phyloP scores from a whole-genome alignment of 305 asterid species.

The Nicotiana rustica region DNA sequence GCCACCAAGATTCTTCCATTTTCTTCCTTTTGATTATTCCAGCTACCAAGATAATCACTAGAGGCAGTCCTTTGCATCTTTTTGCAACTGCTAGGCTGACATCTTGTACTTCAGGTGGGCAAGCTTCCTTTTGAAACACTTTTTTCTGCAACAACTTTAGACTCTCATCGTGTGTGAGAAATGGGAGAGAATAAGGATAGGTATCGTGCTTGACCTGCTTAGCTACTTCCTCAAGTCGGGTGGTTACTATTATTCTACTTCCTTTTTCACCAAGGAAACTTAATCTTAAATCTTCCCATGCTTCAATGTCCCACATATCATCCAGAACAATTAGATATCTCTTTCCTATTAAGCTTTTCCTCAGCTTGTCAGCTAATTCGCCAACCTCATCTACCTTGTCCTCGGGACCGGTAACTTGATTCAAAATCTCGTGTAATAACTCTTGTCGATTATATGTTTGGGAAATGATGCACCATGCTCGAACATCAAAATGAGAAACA shows the following conservation, averaged over 20 bases:
- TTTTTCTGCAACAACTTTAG: neutral
- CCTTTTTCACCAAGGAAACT: neutral
- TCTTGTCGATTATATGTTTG: neutral
- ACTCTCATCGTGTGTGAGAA: neutral
- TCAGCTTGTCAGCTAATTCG: neutral
- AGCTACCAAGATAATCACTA: neutral
- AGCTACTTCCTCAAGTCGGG: neutral
- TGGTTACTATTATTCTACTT: neutral
- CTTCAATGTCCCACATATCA: constrained; percentile 16
- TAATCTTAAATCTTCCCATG: neutral
- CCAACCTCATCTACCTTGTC: neutral
- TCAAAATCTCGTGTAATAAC: neutral
- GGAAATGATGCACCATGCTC: constrained; percentile 40
- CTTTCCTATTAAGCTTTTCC: neutral
- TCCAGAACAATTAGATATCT: constrained; percentile 36
- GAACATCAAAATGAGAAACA: constrained; percentile 7
- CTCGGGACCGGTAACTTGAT: neutral
- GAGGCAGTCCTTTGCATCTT: neutral
- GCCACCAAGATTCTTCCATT: constrained; percentile 19
- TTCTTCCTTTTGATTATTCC: neutral
- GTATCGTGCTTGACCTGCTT: neutral
- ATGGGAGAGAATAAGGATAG: neutral
- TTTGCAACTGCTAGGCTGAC: neutral
- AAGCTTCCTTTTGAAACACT: neutral
- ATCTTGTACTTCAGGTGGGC: neutral